Evolutionary conservation across 2,329 filamentous ascomycete species (phyloP), one percentile per base, ranked within the genome.

Genomic region (Fusarium ramigenum): DNA sequence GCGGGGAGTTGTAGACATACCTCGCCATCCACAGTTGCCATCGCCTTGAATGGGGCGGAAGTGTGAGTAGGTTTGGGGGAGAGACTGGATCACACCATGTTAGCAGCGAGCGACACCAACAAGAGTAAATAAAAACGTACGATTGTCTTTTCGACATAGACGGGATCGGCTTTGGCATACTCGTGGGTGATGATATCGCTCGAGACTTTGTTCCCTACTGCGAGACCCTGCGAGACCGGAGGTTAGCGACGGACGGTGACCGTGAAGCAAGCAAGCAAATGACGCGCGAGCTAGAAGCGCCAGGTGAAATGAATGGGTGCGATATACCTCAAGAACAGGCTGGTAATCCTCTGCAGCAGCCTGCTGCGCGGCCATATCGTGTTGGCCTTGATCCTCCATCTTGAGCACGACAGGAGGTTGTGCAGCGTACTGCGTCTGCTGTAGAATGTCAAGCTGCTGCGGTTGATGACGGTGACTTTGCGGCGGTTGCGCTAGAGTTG

Each of bases 11-110:
- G 40, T 75, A 64, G 66, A 85, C 91, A 86, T 87, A 98, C 96
- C 96, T 92, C 96, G 90, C 96, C 96, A 98, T 78, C 96, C 96
- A 83, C 96, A 98, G 81, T 97, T 97, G 66, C 96, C 96, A 84
- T 98, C 96, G 60, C 96, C 96, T 82, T 93, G 92, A 81, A 97
- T 91, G 16, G 92, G 92, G 62, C 96, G 93, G 80, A 96, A 97
- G 80, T 95, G 92, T 25, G 94, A 93, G 82, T 97, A 97, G 63
- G 92, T 94, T 77, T 92, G 88, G 11, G 95, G 93, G 61, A 99
- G 88, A 25, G 91, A 88, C 95, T 97, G 76, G 50, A 59, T 43
- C 49, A 60, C 63, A 34, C 58, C 34, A 59, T 23, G 60, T 78
- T 63, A 77, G 66, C 57, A 60, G 56, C 40, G n/a, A 40, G 53